Evolutionary conservation across 1,284 basidiomycete genomes (phyloP), one percentile per base, ranked within the genome.

Genomic region (Cryptococcus deneoformans): DNA sequence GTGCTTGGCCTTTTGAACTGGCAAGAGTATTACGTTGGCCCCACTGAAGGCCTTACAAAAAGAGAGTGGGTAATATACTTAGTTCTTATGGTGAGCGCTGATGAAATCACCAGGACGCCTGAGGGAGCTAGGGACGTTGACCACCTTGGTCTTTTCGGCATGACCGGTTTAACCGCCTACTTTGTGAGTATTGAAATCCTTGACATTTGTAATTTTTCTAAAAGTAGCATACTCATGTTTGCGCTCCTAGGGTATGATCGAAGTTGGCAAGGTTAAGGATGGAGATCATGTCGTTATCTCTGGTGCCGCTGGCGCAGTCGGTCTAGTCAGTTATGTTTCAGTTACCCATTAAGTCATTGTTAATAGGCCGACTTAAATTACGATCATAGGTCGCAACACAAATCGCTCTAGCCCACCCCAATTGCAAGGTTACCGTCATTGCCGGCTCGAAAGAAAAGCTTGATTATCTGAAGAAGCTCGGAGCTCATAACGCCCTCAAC

Each of bases 291-390:
- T 94, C 49, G 82, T 94, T 34, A 87, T 95, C 20, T 90, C 89
- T 1, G 92, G 90, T 20, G 92, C 92, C 0, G 92, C 91, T 20
- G 92, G 92, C n/a, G 86, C 90, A 3, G 89, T 91, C 16, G 78
- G 80, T 20, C 70, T 68, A 64, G 82, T 81, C 54, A 63, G 80
- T 76, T 12, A 12, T 14, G 12, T 39, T 46, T 38, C 24, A 6
- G 24, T 55, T 35, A 29, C 29, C 29, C 29, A 29, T 8, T 11
- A 9, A 34, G 46, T 10, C 16, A 20, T 2, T 47, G 16, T 6
- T 36, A 12, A 47, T 20, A 16, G 7, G 34, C 46, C 29, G 46
- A 20, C 44, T 11, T 16, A n/a, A 29, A 29, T 29, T 29, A 29
- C 29, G 46, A 48, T 8, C 14, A 8, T 88, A 94, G 73, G 82